Conservation (phyloP, 1,284 basidiomycete genomes). For the Cutaneotrichosporon dermatis region DNA sequence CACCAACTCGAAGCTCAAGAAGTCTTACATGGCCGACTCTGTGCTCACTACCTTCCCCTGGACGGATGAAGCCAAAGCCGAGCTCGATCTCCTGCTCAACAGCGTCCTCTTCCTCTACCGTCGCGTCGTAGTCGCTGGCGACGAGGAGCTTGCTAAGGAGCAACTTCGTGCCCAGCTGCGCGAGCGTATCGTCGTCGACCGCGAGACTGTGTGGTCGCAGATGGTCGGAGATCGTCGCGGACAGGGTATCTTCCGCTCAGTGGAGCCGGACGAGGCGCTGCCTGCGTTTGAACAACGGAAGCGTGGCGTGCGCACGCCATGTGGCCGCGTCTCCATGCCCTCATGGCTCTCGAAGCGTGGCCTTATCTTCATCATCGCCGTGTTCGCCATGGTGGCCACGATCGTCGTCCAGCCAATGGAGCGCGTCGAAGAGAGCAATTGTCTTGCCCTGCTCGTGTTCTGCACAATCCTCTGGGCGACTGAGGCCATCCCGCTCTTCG, state of each 20-base stretch:
- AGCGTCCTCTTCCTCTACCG: slow-evolving; percentile 73
- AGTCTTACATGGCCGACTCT: slow-evolving; percentile 68
- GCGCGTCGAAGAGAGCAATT: slow-evolving; percentile 76
- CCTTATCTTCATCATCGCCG: slow-evolving; percentile 59
- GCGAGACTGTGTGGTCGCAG: slow-evolving; percentile 79
- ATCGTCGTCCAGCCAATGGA: slow-evolving; percentile 62
- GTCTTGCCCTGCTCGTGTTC: slow-evolving; percentile 83
- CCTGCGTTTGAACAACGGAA: slow-evolving; percentile 51
- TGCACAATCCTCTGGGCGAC: slow-evolving; percentile 95
- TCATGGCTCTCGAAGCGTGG: slow-evolving; percentile 60
- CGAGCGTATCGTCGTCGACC: slow-evolving; percentile 61
- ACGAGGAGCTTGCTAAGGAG: slow-evolving; percentile 65
- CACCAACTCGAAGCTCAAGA: slow-evolving; percentile 77
- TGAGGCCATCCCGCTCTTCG: slow-evolving; percentile 95
- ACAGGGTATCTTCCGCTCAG: slow-evolving; percentile 69
- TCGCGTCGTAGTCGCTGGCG: slow-evolving; percentile 76
- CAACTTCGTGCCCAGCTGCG: slow-evolving; percentile 85
- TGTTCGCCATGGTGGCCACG: slow-evolving; percentile 59
- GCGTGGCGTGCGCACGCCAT: slow-evolving; percentile 55
- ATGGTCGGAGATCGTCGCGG: slow-evolving; percentile 65
- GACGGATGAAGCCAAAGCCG: slow-evolving; percentile 60
- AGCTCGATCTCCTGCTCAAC: slow-evolving; percentile 60
- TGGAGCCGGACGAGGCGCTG: slow-evolving; percentile 54
- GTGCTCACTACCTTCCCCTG: slow-evolving; percentile 71
- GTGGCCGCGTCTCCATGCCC: slow-evolving; percentile 56